These are phyloP conservation scores for Curvularia verruculosa DNA, from an alignment of 2,329 filamentous ascomycete species.

Conservation along the genomic window DNA sequence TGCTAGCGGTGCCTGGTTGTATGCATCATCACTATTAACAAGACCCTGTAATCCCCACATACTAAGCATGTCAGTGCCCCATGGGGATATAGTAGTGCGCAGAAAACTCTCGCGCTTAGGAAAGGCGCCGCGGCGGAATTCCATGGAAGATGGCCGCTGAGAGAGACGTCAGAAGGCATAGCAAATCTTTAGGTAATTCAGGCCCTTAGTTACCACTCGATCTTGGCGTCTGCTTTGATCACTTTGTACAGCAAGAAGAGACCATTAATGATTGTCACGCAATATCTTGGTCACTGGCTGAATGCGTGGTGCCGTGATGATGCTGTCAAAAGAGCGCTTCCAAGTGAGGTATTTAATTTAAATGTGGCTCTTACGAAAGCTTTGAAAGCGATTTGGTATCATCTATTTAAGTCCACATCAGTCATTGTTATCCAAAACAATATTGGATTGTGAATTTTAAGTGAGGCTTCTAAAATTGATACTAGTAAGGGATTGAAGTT, in stretches of 20 bases:
- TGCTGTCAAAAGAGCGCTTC: background rate
- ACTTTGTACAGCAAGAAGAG: background rate
- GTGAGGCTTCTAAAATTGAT: background rate
- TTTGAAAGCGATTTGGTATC: too few species aligned
- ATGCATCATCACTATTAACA: background rate
- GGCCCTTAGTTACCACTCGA: background rate
- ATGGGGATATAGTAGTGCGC: background rate
- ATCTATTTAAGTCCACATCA: background rate
- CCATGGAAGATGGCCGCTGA: background rate
- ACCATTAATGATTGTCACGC: background rate
- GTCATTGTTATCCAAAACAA: background rate
- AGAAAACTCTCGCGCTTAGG: background rate
- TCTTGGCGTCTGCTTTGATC: background rate
- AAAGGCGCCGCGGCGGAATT: background rate
- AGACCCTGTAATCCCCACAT: background rate
- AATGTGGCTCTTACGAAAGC: too few species aligned
- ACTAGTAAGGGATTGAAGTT: too few species aligned
- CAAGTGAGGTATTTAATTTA: background rate
- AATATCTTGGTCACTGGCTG: background rate
- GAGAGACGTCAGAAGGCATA: background rate
- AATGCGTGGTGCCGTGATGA: background rate
- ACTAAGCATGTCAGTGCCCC: background rate
- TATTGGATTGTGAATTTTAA: background rate
- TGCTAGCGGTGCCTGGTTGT: background rate
- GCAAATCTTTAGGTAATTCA: background rate